Evolutionary conservation across 2,329 filamentous ascomycete genomes (phyloP).

Genomic region (Talaromyces sp.): DNA sequence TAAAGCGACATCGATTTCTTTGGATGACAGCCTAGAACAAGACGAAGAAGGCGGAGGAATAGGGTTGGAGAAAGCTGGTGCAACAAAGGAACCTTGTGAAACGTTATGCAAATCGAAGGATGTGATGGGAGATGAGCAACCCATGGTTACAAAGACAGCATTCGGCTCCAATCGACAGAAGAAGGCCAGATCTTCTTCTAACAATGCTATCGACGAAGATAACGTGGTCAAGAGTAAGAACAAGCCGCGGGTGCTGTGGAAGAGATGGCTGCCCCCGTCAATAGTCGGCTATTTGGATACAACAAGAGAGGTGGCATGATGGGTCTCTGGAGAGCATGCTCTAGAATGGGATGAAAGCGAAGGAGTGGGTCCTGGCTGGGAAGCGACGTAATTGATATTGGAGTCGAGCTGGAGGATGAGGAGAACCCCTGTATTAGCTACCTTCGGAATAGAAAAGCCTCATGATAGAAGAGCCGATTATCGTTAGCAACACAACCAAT

Average conservation of each 20-base stretch:
- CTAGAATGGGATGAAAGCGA: conserved; percentile 1
- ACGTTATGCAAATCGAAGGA: not conserved
- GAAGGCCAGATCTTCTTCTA: conserved; percentile 6
- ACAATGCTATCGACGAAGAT: not conserved
- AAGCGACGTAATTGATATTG: conserved; percentile 14
- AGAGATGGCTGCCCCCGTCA: conserved; percentile 20
- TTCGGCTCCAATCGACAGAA: conserved; percentile 15
- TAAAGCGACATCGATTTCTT: conserved; percentile 23
- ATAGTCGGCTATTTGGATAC: conserved; percentile 14
- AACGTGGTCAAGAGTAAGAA: conserved; percentile 12
- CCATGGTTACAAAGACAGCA: conserved; percentile 6
- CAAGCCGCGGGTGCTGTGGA: conserved; percentile 17
- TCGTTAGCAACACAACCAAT: not conserved
- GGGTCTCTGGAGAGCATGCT: too few relatives aligned
- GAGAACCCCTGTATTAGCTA: not conserved
- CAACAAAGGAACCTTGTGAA: not conserved
- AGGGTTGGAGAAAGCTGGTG: not conserved
- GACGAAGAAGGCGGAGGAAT: conserved; percentile 10
- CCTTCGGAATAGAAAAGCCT: not conserved
- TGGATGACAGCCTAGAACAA: conserved; percentile 20
- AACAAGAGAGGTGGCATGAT: not conserved
- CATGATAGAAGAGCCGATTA: not conserved
- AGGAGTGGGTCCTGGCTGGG: not conserved
- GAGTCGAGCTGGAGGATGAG: not conserved
- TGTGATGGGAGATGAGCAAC: not conserved